A percentile compares a stretch with the other conserved stretches of the same genome.
These are phyloP conservation scores for Kodamaea leandrae DNA, from an alignment of 805 yeast genomes.

Conservation along the genomic window DNA sequence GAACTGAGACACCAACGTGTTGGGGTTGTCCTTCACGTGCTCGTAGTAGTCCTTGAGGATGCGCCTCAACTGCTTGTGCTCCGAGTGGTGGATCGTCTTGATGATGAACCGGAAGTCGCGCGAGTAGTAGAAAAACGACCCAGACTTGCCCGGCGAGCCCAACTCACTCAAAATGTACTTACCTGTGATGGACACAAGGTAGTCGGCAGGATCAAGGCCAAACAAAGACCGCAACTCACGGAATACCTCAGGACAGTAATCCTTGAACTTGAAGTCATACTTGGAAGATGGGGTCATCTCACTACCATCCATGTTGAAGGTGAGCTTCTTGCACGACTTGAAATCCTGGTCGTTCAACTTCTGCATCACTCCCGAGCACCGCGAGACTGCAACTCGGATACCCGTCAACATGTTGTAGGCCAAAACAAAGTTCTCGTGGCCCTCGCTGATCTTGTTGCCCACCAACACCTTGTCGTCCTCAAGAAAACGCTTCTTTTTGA, in stretches of 20 bases:
- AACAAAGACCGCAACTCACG: slow-evolving; percentile 76
- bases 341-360: slow-evolving; percentile 73
- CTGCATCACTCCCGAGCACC: slow-evolving; percentile 83
- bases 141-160: slow-evolving; percentile 96
- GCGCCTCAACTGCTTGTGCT: slow-evolving; percentile 77
- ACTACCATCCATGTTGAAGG: slow-evolving; percentile 84
- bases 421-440: slow-evolving; percentile 88
- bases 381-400: slow-evolving; percentile 88
- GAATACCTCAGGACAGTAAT: slow-evolving; percentile 92
- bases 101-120: slow-evolving; percentile 92
- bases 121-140: slow-evolving; percentile 93
- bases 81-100: slow-evolving; percentile 92
- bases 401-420: slow-evolving; percentile 98
- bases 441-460: slow-evolving; percentile 84
- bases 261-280: slow-evolving; percentile 95
- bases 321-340: slow-evolving; percentile 66
- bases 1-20: slow-evolving; percentile 89
- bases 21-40: slow-evolving; percentile 81
- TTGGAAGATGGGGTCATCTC: slow-evolving; percentile 90
- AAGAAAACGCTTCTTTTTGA: slow-evolving; percentile 38
- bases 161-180: slow-evolving; percentile 87
- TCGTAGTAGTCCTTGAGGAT: slow-evolving; percentile 72
- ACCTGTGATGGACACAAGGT: slow-evolving; percentile 86
- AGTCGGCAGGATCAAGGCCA: slow-evolving; percentile 94
- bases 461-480: slow-evolving; percentile 62